phyloP scores from a whole-genome alignment of 805 yeast genomes.

The Soucietia sequanensis region DNA sequence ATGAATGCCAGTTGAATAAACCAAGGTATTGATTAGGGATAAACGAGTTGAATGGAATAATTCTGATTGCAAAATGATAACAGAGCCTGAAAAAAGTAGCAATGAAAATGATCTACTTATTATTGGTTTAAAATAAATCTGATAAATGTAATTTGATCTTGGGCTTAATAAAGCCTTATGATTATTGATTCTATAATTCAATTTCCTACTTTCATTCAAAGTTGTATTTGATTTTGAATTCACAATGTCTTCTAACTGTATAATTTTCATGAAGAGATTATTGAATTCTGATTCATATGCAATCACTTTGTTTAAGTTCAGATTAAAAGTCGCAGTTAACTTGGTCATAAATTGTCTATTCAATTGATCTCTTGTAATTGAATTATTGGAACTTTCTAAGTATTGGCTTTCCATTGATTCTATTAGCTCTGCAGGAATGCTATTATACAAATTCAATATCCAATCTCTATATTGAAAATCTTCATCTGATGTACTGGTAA shows the following conservation, averaged over 20 bases:
- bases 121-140: slow-evolving; percentile 47
- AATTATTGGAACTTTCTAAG: slow-evolving; percentile 13
- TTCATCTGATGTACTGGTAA: slow-evolving; percentile 24
- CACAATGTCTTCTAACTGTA: slow-evolving; percentile 58
- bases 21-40: slow-evolving; percentile 56
- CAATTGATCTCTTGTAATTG: slow-evolving; percentile 31
- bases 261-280: slow-evolving; percentile 45
- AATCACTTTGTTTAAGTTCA: slow-evolving; percentile 48
- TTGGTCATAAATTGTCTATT: slow-evolving; percentile 46
- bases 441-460: slow-evolving; percentile 56
- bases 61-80: slow-evolving; percentile 69
- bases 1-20: slow-evolving; percentile 29
- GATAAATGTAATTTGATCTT: slow-evolving; percentile 36
- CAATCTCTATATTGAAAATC: slow-evolving; percentile 55
- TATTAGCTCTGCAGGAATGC: slow-evolving; percentile 40
- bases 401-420: slow-evolving; percentile 32
- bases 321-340: slow-evolving; percentile 51
- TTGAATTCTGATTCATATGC: slow-evolving; percentile 61
- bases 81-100: slow-evolving; percentile 43
- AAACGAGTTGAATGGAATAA: slow-evolving; percentile 65
- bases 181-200: slow-evolving; percentile 19
- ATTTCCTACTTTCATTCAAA: slow-evolving; percentile 11
- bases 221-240: slow-evolving; percentile 32
- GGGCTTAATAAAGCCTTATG: slow-evolving; percentile 35
- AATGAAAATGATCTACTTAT: slow-evolving; percentile 44